Evolutionary conservation across 2,329 filamentous ascomycete species (phyloP).

Genomic region (Phialophora macrospora): DNA sequence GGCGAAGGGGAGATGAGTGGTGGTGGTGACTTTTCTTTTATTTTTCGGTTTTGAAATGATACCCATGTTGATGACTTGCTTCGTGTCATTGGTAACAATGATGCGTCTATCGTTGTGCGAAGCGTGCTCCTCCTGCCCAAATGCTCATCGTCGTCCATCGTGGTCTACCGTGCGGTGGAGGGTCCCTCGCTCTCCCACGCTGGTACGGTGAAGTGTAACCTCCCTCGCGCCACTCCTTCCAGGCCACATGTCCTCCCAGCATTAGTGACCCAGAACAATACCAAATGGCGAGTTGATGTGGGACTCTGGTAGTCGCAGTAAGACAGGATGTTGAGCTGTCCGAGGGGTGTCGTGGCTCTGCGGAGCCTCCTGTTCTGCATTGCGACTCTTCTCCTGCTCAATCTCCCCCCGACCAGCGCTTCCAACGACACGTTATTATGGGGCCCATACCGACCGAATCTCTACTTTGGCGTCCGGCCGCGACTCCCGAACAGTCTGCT

Average conservation of each 20-base stretch:
- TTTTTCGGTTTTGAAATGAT: slow-evolving; percentile 10
- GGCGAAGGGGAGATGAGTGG: slow-evolving; percentile 29
- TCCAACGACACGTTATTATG: slow-evolving; percentile 85
- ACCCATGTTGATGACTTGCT: slow-evolving; percentile 8
- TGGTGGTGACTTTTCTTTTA: background rate
- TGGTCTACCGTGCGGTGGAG: background rate
- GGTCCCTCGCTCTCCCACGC: background rate
- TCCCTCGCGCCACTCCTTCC: background rate
- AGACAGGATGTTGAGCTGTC: slow-evolving; percentile 27
- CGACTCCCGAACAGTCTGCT: slow-evolving; percentile 79
- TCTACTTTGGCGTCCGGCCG: slow-evolving; percentile 91
- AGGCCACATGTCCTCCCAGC: slow-evolving; percentile 23
- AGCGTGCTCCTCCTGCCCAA: background rate
- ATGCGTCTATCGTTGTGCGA: background rate
- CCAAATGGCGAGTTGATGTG: slow-evolving; percentile 15
- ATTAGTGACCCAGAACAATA: background rate
- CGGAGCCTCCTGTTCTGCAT: background rate
- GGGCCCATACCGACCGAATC: slow-evolving; percentile 91
- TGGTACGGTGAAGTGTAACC: background rate
- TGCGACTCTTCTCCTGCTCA: slow-evolving; percentile 24
- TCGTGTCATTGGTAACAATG: background rate
- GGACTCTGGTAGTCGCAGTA: slow-evolving; percentile 18
- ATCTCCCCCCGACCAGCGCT: slow-evolving; percentile 4
- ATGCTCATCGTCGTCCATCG: background rate
- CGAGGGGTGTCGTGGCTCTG: slow-evolving; percentile 16